Percentiles rank a stretch among this genome's conserved stretches.
These are phyloP conservation scores for Aspergillus conjunctus DNA, from an alignment of 495 filamentous ascomycete species.

Conservation along the genomic window DNA sequence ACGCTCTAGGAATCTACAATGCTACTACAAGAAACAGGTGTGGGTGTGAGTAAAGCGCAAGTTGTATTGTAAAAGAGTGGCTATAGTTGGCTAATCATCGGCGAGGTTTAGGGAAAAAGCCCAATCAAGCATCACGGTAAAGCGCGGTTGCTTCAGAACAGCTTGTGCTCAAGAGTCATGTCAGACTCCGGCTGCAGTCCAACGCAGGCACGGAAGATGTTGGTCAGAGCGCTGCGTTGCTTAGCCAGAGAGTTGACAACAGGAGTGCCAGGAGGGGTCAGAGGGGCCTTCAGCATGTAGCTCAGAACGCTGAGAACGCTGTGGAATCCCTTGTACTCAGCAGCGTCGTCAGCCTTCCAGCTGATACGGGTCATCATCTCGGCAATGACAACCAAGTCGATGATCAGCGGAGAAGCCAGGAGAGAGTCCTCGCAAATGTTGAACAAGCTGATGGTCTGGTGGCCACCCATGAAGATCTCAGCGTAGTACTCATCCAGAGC, in stretches of 20 bases:
- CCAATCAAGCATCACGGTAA: not conserved
- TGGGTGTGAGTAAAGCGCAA: not conserved
- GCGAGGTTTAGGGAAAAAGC: not conserved
- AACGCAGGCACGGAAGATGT: slow-evolving; percentile 98
- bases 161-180: slow-evolving; percentile 99
- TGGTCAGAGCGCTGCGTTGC: slow-evolving; percentile 91
- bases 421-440: slow-evolving; percentile 99
- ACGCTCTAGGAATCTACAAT: no score
- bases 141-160: slow-evolving; percentile 57
- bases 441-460: slow-evolving; percentile 97
- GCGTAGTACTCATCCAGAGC: slow-evolving; percentile 98
- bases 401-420: slow-evolving; percentile 95
- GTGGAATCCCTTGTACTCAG: slow-evolving; percentile 92
- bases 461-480: slow-evolving; percentile 98
- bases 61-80: slow-evolving; percentile 33
- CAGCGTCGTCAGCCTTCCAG: slow-evolving; percentile 71
- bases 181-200: slow-evolving; percentile 97
- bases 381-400: slow-evolving; percentile 86
- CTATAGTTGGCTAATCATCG: slow-evolving; percentile 33
- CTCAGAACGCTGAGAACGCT: slow-evolving; percentile 95
- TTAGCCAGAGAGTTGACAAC: slow-evolving; percentile 96
- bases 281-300: slow-evolving; percentile 99
- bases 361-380: slow-evolving; percentile 98
- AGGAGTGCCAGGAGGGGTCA: slow-evolving; percentile 93
- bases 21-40: not conserved